A percentile compares a stretch with the other conserved stretches of the same genome.
Conservation (phyloP, 768 basidiomycete genomes). For the Kwoniella sp. region DNA sequence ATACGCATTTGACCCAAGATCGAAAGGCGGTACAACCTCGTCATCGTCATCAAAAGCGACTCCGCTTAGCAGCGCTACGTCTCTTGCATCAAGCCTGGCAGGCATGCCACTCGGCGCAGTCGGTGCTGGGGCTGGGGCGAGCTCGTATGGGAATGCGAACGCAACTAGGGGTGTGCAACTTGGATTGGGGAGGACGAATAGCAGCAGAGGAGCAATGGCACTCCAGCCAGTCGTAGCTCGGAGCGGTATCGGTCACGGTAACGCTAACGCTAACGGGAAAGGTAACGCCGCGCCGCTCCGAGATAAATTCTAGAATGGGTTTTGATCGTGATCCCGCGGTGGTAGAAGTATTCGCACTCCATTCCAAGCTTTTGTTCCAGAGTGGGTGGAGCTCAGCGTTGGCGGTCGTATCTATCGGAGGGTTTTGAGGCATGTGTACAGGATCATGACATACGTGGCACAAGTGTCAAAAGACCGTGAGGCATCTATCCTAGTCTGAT, state of each 20-base stretch:
- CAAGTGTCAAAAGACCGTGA: too few species aligned
- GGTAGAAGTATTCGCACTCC: background rate
- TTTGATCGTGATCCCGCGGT: background rate
- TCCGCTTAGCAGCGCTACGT: slow-evolving; percentile 7
- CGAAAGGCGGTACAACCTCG: slow-evolving; percentile 1
- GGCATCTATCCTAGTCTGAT: background rate
- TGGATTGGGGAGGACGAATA: background rate
- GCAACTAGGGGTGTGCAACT: background rate
- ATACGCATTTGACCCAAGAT: slow-evolving; percentile 14
- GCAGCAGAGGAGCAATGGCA: background rate
- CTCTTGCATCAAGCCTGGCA: slow-evolving; percentile 6
- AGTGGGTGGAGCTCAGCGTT: too few species aligned
- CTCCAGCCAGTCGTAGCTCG: background rate
- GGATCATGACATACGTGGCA: background rate
- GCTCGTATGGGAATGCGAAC: background rate
- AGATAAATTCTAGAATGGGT: slow-evolving; percentile 1
- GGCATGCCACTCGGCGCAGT: background rate
- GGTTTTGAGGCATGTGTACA: too few species aligned
- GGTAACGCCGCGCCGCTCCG: slow-evolving; percentile 1
- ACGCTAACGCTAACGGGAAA: slow-evolving; percentile 4
- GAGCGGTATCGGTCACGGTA: slow-evolving; percentile 11
- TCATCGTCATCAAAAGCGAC: background rate
- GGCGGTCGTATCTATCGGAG: too few species aligned
- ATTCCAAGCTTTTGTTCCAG: too few species aligned
- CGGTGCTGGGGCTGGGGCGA: background rate